These are phyloP conservation scores for Cornus florida DNA, from an alignment of 148 eudicot species.

Conservation along the genomic window DNA sequence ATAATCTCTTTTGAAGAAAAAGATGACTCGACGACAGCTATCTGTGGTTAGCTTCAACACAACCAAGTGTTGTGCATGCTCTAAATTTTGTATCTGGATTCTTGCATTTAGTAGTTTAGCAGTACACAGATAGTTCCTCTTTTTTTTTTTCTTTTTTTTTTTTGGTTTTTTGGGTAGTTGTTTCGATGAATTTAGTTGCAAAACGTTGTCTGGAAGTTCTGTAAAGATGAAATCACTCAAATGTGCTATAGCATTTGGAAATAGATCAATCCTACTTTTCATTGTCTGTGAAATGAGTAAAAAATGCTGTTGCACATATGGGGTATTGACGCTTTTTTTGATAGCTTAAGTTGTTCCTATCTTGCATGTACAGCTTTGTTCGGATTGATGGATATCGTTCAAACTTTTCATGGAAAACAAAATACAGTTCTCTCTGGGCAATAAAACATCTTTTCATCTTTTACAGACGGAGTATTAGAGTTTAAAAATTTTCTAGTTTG, in stretches of 20 bases:
- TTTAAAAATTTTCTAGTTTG: no score
- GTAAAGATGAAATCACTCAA: neutral
- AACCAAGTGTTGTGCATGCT: conserved; percentile 3
- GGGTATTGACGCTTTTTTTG: no score
- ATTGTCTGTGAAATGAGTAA: neutral
- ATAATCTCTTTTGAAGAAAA: conserved; percentile 6
- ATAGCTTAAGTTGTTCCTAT: no score
- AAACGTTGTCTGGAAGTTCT: neutral
- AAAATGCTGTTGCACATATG: no score
- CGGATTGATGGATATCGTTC: no score
- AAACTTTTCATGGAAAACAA: no score
- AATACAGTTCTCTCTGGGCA: no score
- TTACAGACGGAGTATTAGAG: no score
- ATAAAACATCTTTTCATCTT: no score
- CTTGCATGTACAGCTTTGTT: no score
- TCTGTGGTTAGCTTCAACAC: neutral
- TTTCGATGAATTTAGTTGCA: neutral
- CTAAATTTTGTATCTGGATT: neutral
- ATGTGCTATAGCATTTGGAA: neutral
- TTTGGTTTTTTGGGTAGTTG: no score
- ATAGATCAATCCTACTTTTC: neutral
- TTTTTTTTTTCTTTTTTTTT: neutral
- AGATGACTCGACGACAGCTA: conserved; percentile 17
- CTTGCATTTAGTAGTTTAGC: neutral
- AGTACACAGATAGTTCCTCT: neutral